Evolutionary conservation across 805 yeast species (phyloP), one percentile per base, ranked within the genome.

Genomic region (Monosporozyma unispora): DNA sequence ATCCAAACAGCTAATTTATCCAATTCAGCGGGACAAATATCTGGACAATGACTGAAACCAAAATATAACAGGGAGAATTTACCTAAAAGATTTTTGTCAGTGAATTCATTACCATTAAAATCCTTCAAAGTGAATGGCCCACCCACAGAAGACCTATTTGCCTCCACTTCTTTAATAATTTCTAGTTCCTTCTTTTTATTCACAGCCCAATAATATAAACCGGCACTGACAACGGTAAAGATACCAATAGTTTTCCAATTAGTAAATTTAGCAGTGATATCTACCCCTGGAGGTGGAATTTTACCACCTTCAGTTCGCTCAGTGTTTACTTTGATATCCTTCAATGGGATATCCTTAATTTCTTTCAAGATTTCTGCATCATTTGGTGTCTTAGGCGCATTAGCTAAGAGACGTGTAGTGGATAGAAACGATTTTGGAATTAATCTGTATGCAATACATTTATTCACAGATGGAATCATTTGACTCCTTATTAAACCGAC

Each of bases 21-120:
- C 52, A 91, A 77, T 67, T 91, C 99, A 64, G 93, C 98, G 7
- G 99, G 99, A 67, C 99, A 91, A 46, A 91, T 88, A 68, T 91
- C 99, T 10, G 99, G 99, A 70, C 99, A 91, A 69, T 89, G 89
- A 3, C 96, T 85, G 72, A 91, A 91, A 0, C 99, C 99, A 69
- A 91, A 91, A 65, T 91, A 91, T 18, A 91, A 66, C 45, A 91
- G 71, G 16, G 88, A 78, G 67, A 88, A 93, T 63, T 79, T 83
- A 25, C 90, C 95, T 54, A 77, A 69, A 62, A 91, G 71, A 57
- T 90, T 77, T 52, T 86, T 72, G 23, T 87, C 80, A 1, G 97
- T 87, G 67, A 91, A 93, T 16, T 64, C 68, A 23, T 82, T 68
- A 37, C 90, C 89, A 48, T 88, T 70, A 33, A 76, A 74, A 63